phyloP scores from a whole-genome alignment of 2,329 filamentous ascomycete genomes.

The Elsinoe fawcettii region DNA sequence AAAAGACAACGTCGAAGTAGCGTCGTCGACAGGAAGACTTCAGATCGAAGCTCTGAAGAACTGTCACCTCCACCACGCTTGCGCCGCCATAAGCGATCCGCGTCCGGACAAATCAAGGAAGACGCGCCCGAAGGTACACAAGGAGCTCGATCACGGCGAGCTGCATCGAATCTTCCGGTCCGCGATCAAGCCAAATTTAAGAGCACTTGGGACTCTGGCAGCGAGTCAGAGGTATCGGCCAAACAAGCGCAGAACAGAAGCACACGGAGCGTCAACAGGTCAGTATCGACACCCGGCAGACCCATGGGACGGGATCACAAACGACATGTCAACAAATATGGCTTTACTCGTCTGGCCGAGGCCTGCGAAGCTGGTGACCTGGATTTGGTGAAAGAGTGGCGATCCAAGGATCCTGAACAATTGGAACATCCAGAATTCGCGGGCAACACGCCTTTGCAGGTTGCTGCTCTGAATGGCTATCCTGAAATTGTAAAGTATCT shows the following conservation, averaged over 20 bases:
- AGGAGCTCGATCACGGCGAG: constrained; percentile 24
- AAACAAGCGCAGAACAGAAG: constrained; percentile 49
- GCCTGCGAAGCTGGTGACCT: constrained; percentile 82
- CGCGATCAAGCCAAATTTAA: constrained; percentile 26
- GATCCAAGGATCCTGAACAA: constrained; percentile 75
- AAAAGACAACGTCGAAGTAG: constrained; percentile 16
- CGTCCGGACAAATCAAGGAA: constrained; percentile 55
- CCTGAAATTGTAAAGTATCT: constrained; percentile 81
- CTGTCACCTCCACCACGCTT: constrained; percentile 55
- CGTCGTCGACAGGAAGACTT: background rate
- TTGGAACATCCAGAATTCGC: constrained; percentile 86
- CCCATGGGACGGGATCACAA: constrained; percentile 56
- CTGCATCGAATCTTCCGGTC: constrained; percentile 45
- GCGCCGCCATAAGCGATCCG: constrained; percentile 54
- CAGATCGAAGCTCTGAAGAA: constrained; percentile 21
- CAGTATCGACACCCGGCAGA: constrained; percentile 41
- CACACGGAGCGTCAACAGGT: constrained; percentile 50
- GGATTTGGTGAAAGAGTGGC: constrained; percentile 65
- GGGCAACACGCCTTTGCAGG: constrained; percentile 91
- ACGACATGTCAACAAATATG: constrained; percentile 85
- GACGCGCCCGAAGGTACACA: constrained; percentile 36
- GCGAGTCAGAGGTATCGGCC: constrained; percentile 41
- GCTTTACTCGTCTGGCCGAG: constrained; percentile 81
- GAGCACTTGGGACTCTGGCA: constrained; percentile 54
- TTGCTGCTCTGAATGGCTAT: constrained; percentile 80